phyloP scores from a whole-genome alignment of 2,329 filamentous ascomycete species.

The Phyllosticta citriasiana region DNA sequence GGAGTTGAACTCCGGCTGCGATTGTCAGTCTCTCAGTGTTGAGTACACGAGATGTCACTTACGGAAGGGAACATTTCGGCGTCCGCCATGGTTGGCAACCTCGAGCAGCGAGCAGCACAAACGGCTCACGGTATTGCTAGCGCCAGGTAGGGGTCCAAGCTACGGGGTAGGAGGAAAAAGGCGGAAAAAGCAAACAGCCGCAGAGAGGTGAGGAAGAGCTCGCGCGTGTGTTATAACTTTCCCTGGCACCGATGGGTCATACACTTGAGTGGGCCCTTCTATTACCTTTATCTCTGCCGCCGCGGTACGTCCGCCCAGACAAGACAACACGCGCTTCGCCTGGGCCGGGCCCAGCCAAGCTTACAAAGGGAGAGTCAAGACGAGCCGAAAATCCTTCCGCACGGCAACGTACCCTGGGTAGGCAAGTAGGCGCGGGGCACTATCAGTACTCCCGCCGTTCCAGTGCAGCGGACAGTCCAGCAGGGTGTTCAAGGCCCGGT shows the following conservation, averaged over 20 bases:
- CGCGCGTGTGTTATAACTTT: neutral
- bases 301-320: neutral
- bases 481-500: neutral
- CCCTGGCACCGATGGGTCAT: neutral
- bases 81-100: slow-evolving; percentile 3
- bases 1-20: slow-evolving; percentile 30
- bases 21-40: neutral
- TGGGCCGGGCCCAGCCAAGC: neutral
- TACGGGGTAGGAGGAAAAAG: neutral
- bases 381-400: neutral
- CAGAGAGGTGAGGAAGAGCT: neutral
- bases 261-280: neutral
- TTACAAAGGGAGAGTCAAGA: neutral
- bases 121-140: neutral
- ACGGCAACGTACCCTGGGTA: neutral
- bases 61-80: neutral
- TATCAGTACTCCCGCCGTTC: neutral
- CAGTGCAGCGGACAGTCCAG: neutral
- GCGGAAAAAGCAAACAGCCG: neutral
- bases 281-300: neutral
- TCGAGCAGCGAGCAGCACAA: neutral
- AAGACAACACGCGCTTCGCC: neutral
- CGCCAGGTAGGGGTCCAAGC: neutral
- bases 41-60: neutral
- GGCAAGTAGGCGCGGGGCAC: neutral